phyloP scores from a whole-genome alignment of 306 rosid species.

The Pyrus bretschneideri region DNA sequence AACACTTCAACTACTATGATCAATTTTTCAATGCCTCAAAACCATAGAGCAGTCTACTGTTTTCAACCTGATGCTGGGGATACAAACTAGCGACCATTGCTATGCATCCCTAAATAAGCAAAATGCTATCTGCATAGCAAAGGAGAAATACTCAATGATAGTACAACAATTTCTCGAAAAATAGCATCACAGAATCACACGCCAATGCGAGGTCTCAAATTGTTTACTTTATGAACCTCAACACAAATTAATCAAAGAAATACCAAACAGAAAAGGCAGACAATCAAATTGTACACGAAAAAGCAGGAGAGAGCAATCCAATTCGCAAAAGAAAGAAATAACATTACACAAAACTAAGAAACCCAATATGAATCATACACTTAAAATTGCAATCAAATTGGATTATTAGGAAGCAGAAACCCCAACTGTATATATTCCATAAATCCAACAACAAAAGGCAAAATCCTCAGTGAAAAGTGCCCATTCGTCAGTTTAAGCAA shows the following conservation, averaged over 20 bases:
- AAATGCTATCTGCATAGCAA: background rate
- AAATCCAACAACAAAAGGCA: background rate
- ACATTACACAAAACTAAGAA: background rate
- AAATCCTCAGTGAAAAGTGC: background rate
- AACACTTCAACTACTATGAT: background rate
- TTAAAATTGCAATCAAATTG: background rate
- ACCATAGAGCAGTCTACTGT: background rate
- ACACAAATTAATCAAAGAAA: background rate
- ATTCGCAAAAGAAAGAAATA: background rate
- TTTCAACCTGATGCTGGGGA: background rate
- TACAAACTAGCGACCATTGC: background rate
- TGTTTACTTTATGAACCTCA: background rate
- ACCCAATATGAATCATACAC: background rate
- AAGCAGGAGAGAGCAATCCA: background rate
- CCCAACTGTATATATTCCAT: background rate
- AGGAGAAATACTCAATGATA: background rate
- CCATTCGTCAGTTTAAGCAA: background rate
- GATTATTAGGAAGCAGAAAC: background rate
- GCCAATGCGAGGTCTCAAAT: background rate
- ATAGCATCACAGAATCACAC: background rate
- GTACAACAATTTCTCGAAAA: background rate
- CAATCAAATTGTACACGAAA: background rate
- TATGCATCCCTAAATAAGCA: background rate
- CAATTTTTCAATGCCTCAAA: background rate
- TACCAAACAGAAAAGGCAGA: background rate